These are phyloP conservation scores for Tirmania nivea DNA, from an alignment of 495 filamentous ascomycete genomes.

Conservation along the genomic window DNA sequence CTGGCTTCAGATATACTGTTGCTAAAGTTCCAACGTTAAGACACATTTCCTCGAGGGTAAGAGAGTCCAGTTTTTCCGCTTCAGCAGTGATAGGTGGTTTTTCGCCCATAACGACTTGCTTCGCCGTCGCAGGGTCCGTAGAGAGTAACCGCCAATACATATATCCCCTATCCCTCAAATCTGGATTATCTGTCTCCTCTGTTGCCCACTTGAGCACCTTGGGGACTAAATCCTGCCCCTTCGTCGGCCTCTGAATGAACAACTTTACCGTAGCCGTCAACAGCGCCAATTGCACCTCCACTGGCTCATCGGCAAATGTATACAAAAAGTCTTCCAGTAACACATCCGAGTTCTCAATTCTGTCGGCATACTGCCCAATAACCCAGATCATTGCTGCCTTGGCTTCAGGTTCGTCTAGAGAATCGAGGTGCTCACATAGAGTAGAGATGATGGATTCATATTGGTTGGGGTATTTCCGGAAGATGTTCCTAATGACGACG, in stretches of 20 bases:
- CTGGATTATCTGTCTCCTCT: slow-evolving; percentile 94
- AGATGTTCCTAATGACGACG: slow-evolving; percentile 96
- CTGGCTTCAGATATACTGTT: slow-evolving; percentile 93
- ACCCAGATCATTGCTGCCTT: slow-evolving; percentile 99
- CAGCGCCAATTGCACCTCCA: slow-evolving; percentile 86
- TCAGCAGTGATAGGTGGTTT: slow-evolving; percentile 95
- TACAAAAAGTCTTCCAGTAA: slow-evolving; percentile 88
- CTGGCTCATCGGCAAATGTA: slow-evolving; percentile 77
- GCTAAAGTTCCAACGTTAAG: slow-evolving; percentile 88
- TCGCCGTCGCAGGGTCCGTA: slow-evolving; percentile 73
- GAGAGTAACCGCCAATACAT: slow-evolving; percentile 99
- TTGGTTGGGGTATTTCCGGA: slow-evolving; percentile 95
- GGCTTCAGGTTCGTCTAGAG: slow-evolving; percentile 93
- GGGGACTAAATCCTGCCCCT: slow-evolving; percentile 80
- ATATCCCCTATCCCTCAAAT: slow-evolving; percentile 84
- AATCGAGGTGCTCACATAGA: slow-evolving; percentile 89
- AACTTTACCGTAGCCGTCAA: slow-evolving; percentile 94
- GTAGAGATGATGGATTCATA: slow-evolving; percentile 95
- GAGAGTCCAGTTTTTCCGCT: slow-evolving; percentile 78
- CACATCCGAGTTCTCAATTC: slow-evolving; percentile 88
- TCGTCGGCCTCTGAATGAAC: slow-evolving; percentile 91
- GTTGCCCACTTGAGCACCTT: slow-evolving; percentile 97
- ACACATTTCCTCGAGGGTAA: slow-evolving; percentile 89
- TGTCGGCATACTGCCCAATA: slow-evolving; percentile 90
- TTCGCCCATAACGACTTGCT: slow-evolving; percentile 81